These are phyloP conservation scores for Nicotiana paniculata DNA, from an alignment of 257 asterid species.

Conservation along the genomic window DNA sequence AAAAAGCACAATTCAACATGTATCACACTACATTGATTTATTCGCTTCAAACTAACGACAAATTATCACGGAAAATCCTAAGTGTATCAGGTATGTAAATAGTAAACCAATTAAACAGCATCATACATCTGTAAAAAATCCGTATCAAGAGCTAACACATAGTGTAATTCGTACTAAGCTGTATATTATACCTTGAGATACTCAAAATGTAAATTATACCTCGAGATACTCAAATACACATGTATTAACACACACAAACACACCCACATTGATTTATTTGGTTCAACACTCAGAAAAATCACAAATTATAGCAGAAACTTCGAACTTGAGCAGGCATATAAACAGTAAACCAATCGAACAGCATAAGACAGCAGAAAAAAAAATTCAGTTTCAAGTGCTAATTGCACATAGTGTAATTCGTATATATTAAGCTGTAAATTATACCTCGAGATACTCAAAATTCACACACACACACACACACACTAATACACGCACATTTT, in stretches of 20 bases:
- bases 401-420: background rate
- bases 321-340: background rate
- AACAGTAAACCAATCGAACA: background rate
- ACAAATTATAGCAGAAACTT: background rate
- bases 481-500: too few relatives aligned
- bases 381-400: background rate
- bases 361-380: background rate
- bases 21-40: background rate
- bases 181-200: background rate
- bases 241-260: background rate
- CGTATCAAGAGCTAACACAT: background rate
- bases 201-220: background rate
- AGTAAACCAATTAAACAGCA: background rate
- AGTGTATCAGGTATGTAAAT: background rate
- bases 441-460: background rate
- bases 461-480: background rate
- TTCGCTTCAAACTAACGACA: background rate
- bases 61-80: background rate
- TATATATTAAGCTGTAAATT: background rate
- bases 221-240: background rate
- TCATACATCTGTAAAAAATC: background rate
- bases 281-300: background rate
- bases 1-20: background rate
- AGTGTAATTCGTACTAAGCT: background rate
- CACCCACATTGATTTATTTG: background rate